Evolutionary conservation across 192 early-diverging fungal species (phyloP), one percentile per base, ranked within the genome.

Genomic region (Piromyces finnis): DNA sequence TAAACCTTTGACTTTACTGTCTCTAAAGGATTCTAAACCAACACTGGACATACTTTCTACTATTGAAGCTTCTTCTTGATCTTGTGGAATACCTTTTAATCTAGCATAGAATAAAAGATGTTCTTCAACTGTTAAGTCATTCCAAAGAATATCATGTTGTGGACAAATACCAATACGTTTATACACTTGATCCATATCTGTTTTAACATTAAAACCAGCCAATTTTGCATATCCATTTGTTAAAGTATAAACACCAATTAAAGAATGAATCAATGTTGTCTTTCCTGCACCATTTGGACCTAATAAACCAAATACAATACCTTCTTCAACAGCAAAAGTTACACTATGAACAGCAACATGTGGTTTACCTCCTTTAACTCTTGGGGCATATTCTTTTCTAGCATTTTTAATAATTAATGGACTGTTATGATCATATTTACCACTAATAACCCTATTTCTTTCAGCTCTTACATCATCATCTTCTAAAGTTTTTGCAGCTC

Each of bases 331-430:
- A 17, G 88, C 88, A 84, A 92, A 87, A 12, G 89, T 89, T 15
- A 93, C 87, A 80, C 91, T 87, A 80, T 91, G 86, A n/a, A 93
- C 90, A 5, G 90, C 92, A 16, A 91, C 68, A 81, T 93, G 92
- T 39, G 85, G 81, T 22, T 51, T 16, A 27, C 29, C 80, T 18
- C 41, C 41, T 22, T 80, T 82, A 14, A 82, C 84, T 11, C 80
- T 17, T 77, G 84, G 81, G 0, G 83, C 78, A 79, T 92, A 93
- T 18, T 89, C 83, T 79, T 90, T 88, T 78, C 91, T 81, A 86
- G 87, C 89, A 78, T 88, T 82, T 77, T 87, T 86, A 83, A 89
- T 85, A 22, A 92, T 84, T 36, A 93, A 81, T 14, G 91, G 90
- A 37, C 82, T 86, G 30, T 83, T 81, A 17, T 78, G 79, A 27